phyloP scores from a whole-genome alignment of 306 rosid species.

The Vigna nakashimae region DNA sequence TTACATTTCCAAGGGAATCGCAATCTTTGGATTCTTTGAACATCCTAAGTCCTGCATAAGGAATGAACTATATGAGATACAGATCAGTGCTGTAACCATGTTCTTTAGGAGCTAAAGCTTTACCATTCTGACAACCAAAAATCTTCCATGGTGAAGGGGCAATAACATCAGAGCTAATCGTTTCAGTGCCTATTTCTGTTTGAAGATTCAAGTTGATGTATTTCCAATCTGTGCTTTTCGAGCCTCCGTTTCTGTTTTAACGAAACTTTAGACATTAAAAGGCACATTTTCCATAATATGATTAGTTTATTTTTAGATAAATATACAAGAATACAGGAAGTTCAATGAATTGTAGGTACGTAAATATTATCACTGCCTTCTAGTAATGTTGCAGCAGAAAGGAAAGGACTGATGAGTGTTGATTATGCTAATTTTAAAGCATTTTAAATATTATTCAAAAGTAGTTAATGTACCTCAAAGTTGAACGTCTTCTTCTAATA shows the following conservation, averaged over 20 bases:
- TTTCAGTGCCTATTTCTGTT: conserved; percentile 59
- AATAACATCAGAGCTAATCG: conserved; percentile 78
- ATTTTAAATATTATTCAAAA: conserved; percentile 14
- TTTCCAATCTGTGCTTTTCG: conserved; percentile 54
- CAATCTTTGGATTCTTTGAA: conserved; percentile 82
- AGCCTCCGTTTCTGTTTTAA: conserved; percentile 63
- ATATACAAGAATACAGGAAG: neutral
- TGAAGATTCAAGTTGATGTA: conserved; percentile 59
- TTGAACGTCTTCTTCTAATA: conserved; percentile 51
- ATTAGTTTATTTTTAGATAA: neutral
- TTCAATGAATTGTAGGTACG: neutral
- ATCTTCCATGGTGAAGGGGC: conserved; percentile 95
- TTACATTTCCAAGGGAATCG: conserved; percentile 72
- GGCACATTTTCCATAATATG: neutral
- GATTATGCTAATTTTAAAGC: conserved; percentile 10
- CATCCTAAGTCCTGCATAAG: conserved; percentile 76
- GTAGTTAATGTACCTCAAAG: conserved; percentile 59
- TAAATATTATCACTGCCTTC: conserved; percentile 6
- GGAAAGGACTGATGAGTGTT: neutral
- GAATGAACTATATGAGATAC: conserved; percentile 30
- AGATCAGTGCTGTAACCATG: conserved; percentile 34
- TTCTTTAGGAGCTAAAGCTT: conserved; percentile 41
- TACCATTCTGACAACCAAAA: conserved; percentile 94
- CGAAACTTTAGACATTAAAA: conserved; percentile 23
- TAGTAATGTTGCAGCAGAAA: neutral